Conservation (phyloP, 139 green algal species). For the Pleodorina starrii region DNA sequence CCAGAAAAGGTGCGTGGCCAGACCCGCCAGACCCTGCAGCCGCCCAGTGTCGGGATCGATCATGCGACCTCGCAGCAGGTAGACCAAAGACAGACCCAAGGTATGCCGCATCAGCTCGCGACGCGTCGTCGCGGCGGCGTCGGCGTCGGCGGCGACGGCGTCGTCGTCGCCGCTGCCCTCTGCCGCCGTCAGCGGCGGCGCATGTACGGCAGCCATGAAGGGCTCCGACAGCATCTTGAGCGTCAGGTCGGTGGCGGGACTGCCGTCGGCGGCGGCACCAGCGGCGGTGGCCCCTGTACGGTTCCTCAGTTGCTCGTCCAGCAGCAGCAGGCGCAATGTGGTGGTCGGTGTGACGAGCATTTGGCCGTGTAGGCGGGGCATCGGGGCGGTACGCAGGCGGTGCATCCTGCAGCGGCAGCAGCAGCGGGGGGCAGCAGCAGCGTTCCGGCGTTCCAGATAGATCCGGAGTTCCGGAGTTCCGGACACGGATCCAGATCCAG, state of each 20-base stretch:
- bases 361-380: slow-evolving; percentile 52
- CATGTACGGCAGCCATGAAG: not conserved
- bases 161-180: not conserved
- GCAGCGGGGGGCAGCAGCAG: no score
- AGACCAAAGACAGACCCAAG: not conserved
- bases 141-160: not conserved
- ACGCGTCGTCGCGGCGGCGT: not conserved
- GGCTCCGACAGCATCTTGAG: not conserved
- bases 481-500: no score
- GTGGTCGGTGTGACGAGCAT: slow-evolving; percentile 54
- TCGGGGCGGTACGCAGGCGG: slow-evolving; percentile 41
- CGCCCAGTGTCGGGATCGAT: not conserved
- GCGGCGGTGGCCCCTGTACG: not conserved
- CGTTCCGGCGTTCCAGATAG: no score
- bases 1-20: slow-evolving; percentile 70
- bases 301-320: slow-evolving; percentile 40
- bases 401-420: slow-evolving; percentile 28
- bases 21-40: slow-evolving; percentile 56
- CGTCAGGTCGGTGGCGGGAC: not conserved
- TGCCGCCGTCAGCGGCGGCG: not conserved
- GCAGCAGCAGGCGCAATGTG: slow-evolving; percentile 45
- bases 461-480: no score
- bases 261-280: not conserved
- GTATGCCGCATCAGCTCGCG: slow-evolving; percentile 14
- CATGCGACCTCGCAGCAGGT: slow-evolving; percentile 43